These are phyloP conservation scores for Lactarius akahatsu DNA, from an alignment of 768 basidiomycete species.

Conservation along the genomic window DNA sequence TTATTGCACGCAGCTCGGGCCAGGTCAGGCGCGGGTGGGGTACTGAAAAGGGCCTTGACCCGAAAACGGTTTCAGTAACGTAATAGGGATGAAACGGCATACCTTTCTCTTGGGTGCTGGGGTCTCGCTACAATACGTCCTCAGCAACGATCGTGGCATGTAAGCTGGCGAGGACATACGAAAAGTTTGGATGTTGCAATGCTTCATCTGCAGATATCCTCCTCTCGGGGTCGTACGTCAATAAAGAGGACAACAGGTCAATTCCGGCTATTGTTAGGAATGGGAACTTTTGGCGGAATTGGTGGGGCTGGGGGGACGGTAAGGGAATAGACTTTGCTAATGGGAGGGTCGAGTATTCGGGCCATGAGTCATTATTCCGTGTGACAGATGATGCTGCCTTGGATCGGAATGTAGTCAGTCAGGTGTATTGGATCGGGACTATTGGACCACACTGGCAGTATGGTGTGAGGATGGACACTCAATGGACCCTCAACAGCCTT, in stretches of 20 bases:
- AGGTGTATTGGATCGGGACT: too few species aligned
- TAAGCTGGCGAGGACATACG: constrained; percentile 45
- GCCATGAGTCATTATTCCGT: constrained; percentile 83
- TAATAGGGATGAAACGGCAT: constrained; percentile 33
- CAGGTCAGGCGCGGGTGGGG: constrained; percentile 81
- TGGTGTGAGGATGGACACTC: too few species aligned
- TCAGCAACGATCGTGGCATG: constrained; percentile 5
- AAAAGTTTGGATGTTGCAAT: constrained; percentile 87
- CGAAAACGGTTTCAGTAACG: constrained; percentile 7
- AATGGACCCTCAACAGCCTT: too few species aligned
- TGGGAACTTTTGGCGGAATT: constrained; percentile 83
- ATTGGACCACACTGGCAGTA: too few species aligned
- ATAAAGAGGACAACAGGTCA: constrained; percentile 75
- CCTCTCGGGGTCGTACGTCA: constrained; percentile 86
- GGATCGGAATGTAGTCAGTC: too few species aligned
- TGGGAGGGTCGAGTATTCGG: constrained; percentile 76
- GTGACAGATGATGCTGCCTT: too few species aligned
- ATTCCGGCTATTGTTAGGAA: constrained; percentile 82
- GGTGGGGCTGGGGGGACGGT: constrained; percentile 69
- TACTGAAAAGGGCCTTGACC: constrained; percentile 65
- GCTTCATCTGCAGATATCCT: constrained; percentile 91
- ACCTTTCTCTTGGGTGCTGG: constrained; percentile 98
- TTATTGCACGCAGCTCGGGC: constrained; percentile 68
- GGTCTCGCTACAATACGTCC: constrained; percentile 61
- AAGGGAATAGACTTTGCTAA: constrained; percentile 75